Base-by-base conservation (phyloP, 1,284 basidiomycete genomes). In the Coniferiporia weirii region DNA sequence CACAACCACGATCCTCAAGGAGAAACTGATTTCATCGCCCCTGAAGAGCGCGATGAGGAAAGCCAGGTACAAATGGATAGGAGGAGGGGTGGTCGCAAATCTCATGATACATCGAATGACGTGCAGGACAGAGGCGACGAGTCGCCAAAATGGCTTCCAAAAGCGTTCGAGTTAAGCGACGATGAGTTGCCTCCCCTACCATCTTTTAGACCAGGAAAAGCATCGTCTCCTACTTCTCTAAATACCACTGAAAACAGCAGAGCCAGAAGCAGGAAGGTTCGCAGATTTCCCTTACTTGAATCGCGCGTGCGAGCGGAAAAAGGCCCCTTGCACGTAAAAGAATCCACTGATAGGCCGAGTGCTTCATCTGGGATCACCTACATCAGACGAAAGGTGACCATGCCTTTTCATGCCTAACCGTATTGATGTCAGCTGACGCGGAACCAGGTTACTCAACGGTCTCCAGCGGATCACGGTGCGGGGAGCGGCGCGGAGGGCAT, bases 1-100 rank as follows among this genome's bases (percentile, higher is more conserved):
- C 45, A 54, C 19, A 15, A 35, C 13, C 53, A 45, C 56, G 59
- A 56, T 44, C 51, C 45, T 17, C 64, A 55, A 0, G 64, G 68
- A 44, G 69, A 70, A 54, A 73, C 68, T 35, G 73, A 68, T 19
- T 64, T 66, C 22, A 64, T 65, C 22, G 55, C 48, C 3, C 63
- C 59, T 43, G 56, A 58, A 15, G 56, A 62, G 19, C 51, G 55
- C 45, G 66, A 61, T 60, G 60, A 63, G 58, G 64, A 56, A 55
- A 46, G 54, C 44, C 63, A 64, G 34, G 59, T 27, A 51, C 59
- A 15, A 46, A 32, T 20, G 36, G 46, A 19, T 61, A 60, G 54
- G 7, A 58, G 49, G 45, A 48, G 45, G 38, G 40, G 40, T 51
- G 36, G 55, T 32, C 44, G 60, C 32, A 60, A 40, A 49, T 38